A percentile compares a stretch with the other conserved stretches of the same genome.
phyloP scores from a whole-genome alignment of 345 rosid genomes.

The Salix exigua region DNA sequence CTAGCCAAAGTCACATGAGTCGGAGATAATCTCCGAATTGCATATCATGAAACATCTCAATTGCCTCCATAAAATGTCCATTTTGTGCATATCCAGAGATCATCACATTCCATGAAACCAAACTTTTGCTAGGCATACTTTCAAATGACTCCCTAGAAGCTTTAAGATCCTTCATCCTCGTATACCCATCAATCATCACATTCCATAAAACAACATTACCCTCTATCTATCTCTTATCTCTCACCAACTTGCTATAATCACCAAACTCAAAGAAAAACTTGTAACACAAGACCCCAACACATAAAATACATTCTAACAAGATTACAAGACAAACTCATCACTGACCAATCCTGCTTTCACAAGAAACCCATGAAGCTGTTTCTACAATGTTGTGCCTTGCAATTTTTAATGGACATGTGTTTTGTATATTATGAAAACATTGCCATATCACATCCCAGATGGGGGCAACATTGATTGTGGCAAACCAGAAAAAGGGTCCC shows the following conservation, averaged over 20 bases:
- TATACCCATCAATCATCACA: slow-evolving; percentile 63
- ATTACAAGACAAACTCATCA: slow-evolving; percentile 64
- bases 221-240: slow-evolving; percentile 43
- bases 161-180: slow-evolving; percentile 45
- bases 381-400: too few species aligned
- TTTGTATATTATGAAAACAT: too few species aligned
- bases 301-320: slow-evolving; percentile 67
- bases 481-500: too few species aligned
- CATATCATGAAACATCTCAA: slow-evolving; percentile 55
- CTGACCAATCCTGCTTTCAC: slow-evolving; percentile 47
- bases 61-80: slow-evolving; percentile 52
- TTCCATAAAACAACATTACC: slow-evolving; percentile 67
- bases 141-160: slow-evolving; percentile 30
- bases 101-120: slow-evolving; percentile 68
- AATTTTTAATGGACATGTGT: too few species aligned
- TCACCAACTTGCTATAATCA: slow-evolving; percentile 6
- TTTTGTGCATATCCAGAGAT: slow-evolving; percentile 59
- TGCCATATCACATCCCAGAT: too few species aligned
- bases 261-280: slow-evolving; percentile 17
- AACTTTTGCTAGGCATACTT: slow-evolving; percentile 27
- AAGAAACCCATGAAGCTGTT: slow-evolving; percentile 54
- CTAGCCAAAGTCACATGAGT: slow-evolving; percentile 64
- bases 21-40: slow-evolving; percentile 38
- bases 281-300: slow-evolving; percentile 53
- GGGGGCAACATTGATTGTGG: too few species aligned